Evolutionary conservation across 208 protist species (phyloP).

Genomic region (Endotrypanum monterogeii): DNA sequence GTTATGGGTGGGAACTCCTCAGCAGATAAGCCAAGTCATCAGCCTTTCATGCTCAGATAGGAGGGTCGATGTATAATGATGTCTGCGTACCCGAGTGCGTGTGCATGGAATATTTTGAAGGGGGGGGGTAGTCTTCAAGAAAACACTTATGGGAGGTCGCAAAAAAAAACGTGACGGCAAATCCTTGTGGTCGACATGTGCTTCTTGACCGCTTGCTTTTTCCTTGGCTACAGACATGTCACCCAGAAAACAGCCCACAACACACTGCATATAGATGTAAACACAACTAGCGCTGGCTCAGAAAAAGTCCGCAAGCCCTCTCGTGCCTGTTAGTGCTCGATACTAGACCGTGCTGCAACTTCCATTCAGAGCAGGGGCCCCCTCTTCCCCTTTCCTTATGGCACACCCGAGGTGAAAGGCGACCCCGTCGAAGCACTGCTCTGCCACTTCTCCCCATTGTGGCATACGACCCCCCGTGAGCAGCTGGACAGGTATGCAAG

Average conservation of each 20-base stretch:
- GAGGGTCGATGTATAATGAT: no score
- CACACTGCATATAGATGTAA: background rate
- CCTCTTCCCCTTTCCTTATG: background rate
- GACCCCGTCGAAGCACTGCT: background rate
- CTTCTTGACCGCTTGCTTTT: background rate
- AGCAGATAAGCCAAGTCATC: no score
- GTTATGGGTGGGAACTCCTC: no score
- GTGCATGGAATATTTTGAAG: no score
- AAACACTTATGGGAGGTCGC: background rate
- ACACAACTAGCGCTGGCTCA: background rate
- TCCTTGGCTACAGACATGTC: background rate
- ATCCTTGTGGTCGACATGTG: background rate
- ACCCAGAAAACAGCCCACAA: background rate
- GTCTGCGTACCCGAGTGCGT: no score
- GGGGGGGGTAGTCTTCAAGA: background rate
- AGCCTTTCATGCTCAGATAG: no score
- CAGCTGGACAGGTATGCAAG: background rate
- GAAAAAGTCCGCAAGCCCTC: background rate
- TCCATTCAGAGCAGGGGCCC: background rate
- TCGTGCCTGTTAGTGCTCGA: background rate
- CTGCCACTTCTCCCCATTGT: background rate
- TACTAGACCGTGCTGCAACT: background rate
- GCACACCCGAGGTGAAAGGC: background rate
- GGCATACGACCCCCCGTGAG: no score
- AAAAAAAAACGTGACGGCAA: background rate